phyloP scores from a whole-genome alignment of 371 early-diverging fungal species.

The Mucor piriformis region DNA sequence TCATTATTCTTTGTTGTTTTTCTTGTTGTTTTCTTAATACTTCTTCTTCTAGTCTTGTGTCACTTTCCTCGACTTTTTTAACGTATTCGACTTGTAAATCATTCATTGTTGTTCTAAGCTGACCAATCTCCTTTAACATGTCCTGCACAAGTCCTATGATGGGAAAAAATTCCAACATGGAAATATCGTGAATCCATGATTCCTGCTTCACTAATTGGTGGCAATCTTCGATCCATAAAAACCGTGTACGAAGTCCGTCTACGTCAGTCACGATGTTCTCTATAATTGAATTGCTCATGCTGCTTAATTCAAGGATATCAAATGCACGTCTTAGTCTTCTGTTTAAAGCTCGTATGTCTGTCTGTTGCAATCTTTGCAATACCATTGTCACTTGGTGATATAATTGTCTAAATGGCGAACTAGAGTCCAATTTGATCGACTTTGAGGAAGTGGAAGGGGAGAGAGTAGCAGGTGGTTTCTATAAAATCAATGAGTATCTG shows the following conservation, averaged over 20 bases:
- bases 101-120: constrained; percentile 67
- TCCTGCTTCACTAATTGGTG: constrained; percentile 12
- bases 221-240: constrained; percentile 53
- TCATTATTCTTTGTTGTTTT: constrained; percentile 6
- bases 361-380: constrained; percentile 53
- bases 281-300: constrained; percentile 75
- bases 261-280: constrained; percentile 69
- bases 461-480: not conserved
- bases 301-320: constrained; percentile 73
- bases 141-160: constrained; percentile 61
- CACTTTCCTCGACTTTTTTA: constrained; percentile 64
- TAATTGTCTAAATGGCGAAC: constrained; percentile 27
- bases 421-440: constrained; percentile 9
- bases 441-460: constrained; percentile 1
- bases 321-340: constrained; percentile 63
- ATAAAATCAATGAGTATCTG: too few species aligned
- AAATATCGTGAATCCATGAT: constrained; percentile 26
- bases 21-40: constrained; percentile 37
- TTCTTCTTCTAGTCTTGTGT: constrained; percentile 54
- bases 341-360: constrained; percentile 64
- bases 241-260: constrained; percentile 52
- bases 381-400: constrained; percentile 26
- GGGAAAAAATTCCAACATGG: constrained; percentile 58
- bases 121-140: constrained; percentile 66
- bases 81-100: constrained; percentile 72